Conservation (phyloP, 78 protist species). For the Emiliania huxleyi region DNA sequence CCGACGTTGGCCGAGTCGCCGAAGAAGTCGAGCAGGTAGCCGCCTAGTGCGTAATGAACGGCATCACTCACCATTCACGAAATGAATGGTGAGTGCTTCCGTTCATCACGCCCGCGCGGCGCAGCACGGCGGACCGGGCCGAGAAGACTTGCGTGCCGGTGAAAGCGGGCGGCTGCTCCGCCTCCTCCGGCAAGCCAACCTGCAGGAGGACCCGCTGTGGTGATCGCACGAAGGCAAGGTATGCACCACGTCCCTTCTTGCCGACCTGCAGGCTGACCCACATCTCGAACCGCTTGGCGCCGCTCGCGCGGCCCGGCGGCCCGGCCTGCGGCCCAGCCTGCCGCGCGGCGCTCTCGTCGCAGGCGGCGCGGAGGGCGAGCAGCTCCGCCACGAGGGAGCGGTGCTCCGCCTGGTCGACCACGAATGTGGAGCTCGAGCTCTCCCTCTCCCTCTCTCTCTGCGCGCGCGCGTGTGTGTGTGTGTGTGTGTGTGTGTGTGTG, state of each 20-base stretch:
- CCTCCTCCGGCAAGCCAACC: background rate
- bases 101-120: background rate
- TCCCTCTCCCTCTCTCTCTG: too few relatives aligned
- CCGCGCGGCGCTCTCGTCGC: background rate
- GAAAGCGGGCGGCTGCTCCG: background rate
- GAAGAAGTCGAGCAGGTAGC: background rate
- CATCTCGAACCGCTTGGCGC: conserved; percentile 22
- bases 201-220: too few relatives aligned
- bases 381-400: background rate
- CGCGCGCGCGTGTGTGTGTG: too few relatives aligned
- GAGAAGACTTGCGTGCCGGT: background rate
- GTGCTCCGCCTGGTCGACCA: background rate
- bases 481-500: too few relatives aligned
- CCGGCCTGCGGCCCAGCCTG: too few relatives aligned
- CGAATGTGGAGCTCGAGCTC: too few relatives aligned
- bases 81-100: too few relatives aligned
- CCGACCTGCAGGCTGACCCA: background rate
- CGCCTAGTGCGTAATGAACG: too few relatives aligned
- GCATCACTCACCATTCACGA: too few relatives aligned
- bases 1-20: background rate
- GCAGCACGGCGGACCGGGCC: background rate
- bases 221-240: too few relatives aligned
- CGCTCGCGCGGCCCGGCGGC: too few relatives aligned
- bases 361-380: background rate
- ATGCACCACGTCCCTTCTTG: too few relatives aligned